Evolutionary conservation across 805 yeast species (phyloP).

Genomic region (Millerago galiae): DNA sequence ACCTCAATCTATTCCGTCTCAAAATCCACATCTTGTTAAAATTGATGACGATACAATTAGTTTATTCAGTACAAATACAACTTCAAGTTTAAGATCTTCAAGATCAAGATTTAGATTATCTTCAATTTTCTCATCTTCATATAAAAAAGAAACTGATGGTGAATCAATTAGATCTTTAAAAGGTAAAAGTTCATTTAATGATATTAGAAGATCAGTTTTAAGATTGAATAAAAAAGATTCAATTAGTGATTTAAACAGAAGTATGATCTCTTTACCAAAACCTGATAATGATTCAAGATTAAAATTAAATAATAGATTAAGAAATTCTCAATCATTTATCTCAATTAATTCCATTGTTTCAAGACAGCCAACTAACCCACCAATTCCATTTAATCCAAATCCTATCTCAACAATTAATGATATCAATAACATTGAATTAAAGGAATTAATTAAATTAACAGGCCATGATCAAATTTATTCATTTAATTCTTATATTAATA

Average conservation of each 20-base stretch:
- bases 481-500: constrained; percentile 23
- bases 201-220: constrained; percentile 26
- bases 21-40: constrained; percentile 1
- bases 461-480: constrained; percentile 26
- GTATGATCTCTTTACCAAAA: constrained; percentile 48
- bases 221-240: constrained; percentile 20
- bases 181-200: constrained; percentile 21
- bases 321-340: constrained; percentile 42
- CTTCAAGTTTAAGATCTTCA: constrained; percentile 19
- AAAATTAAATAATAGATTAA: constrained; percentile 46
- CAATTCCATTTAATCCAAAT: constrained; percentile 1
- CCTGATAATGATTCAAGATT: constrained; percentile 51
- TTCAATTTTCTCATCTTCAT: constrained; percentile 18
- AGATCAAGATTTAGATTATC: constrained; percentile 23
- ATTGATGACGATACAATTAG: constrained; percentile 17
- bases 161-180: constrained; percentile 22
- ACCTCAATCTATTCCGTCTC: constrained; percentile 1
- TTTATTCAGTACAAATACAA: constrained; percentile 13
- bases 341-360: constrained; percentile 29
- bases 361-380: constrained; percentile 13
- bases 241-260: constrained; percentile 17
- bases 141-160: constrained; percentile 13
- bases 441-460: constrained; percentile 31
- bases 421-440: constrained; percentile 27
- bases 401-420: constrained; percentile 20